Evolutionary conservation across 345 rosid genomes (phyloP).

Genomic region (Eucalyptus leucophloia): DNA sequence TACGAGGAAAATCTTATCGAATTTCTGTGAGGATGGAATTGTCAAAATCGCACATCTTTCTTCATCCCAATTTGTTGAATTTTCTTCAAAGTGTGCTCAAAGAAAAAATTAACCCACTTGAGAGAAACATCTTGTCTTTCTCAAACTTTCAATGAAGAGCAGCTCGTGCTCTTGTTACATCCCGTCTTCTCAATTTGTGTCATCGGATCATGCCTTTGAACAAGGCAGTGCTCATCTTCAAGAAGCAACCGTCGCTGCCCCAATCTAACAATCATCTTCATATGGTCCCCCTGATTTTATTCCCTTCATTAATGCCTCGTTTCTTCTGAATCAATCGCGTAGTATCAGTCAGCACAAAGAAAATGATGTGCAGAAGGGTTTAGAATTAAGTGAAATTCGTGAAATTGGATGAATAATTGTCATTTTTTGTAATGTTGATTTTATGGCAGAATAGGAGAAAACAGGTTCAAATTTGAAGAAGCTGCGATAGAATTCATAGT

Average conservation of each 20-base stretch:
- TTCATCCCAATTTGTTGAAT: not conserved
- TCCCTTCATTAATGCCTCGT: not conserved
- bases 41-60: not conserved
- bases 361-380: not conserved
- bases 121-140: not conserved
- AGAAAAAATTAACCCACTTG: not conserved
- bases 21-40: not conserved
- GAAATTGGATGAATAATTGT: not conserved
- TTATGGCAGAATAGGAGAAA: not conserved
- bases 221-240: not conserved
- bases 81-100: not conserved
- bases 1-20: not conserved
- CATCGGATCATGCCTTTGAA: not conserved
- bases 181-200: not conserved
- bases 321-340: not conserved
- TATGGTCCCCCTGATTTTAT: not conserved
- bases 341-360: not conserved
- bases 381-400: not conserved
- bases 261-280: not conserved
- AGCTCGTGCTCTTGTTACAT: not conserved
- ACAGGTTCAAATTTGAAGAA: not conserved
- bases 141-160: not conserved
- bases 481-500: not conserved
- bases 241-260: not conserved
- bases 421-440: not conserved